Evolutionary conservation across 2,329 filamentous ascomycete genomes (phyloP).

Genomic region (Graphilbum ipis-grandicollis): DNA sequence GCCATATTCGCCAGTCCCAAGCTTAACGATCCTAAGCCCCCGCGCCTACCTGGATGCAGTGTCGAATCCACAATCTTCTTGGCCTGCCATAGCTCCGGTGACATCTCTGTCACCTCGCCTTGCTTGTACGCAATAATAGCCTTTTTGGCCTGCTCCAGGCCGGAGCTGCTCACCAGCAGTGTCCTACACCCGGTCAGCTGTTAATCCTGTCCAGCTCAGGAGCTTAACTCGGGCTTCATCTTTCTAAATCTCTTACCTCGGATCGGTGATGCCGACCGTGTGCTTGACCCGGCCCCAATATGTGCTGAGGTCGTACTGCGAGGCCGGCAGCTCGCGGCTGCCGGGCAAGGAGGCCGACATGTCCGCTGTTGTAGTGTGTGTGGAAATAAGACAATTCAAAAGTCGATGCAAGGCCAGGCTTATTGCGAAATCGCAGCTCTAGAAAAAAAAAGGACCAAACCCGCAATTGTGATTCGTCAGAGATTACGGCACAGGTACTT

Average conservation of each 20-base stretch:
- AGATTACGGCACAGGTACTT: too few species aligned
- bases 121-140: slow-evolving; percentile 76
- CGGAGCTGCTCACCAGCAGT: slow-evolving; percentile 58
- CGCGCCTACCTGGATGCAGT: slow-evolving; percentile 81
- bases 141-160: slow-evolving; percentile 72
- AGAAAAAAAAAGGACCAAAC: too few species aligned
- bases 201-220: not conserved
- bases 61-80: slow-evolving; percentile 98
- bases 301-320: slow-evolving; percentile 79
- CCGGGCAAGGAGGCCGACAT: slow-evolving; percentile 54
- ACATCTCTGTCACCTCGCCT: slow-evolving; percentile 65
- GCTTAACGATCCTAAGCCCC: too few species aligned
- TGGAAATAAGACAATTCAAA: too few species aligned
- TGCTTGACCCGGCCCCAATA: slow-evolving; percentile 94
- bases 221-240: too few species aligned
- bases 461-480: too few species aligned
- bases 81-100: slow-evolving; percentile 76
- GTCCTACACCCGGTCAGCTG: slow-evolving; percentile 39
- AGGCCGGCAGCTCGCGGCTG: slow-evolving; percentile 68
- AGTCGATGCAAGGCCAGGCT: too few species aligned
- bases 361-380: not conserved
- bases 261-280: slow-evolving; percentile 78
- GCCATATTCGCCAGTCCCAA: slow-evolving; percentile 10
- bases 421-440: too few species aligned
- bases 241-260: slow-evolving; percentile 51